phyloP scores from a whole-genome alignment of 2,329 filamentous ascomycete species.

The Pezicula carpinea region DNA sequence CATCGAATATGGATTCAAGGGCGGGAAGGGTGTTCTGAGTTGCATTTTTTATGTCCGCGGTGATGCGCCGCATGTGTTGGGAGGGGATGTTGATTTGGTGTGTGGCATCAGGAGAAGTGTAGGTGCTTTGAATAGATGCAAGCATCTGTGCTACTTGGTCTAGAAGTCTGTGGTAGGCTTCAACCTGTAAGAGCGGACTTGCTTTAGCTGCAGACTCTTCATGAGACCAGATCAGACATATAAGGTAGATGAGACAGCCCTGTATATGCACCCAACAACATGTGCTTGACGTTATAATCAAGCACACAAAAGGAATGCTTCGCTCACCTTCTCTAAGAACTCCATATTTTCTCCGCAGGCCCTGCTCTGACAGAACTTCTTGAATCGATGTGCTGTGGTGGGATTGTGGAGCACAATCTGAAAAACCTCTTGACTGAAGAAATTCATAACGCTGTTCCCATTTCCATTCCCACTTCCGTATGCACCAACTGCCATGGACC shows the following conservation, averaged over 20 bases:
- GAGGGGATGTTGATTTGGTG: slow-evolving; percentile 21
- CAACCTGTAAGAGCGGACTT: slow-evolving; percentile 31
- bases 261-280: not conserved
- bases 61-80: slow-evolving; percentile 11
- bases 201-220: too few species aligned
- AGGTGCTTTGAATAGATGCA: slow-evolving; percentile 39
- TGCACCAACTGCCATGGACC: not conserved
- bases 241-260: not conserved
- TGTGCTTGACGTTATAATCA: not conserved
- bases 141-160: slow-evolving; percentile 41
- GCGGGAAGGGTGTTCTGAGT: slow-evolving; percentile 25
- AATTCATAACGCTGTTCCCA: slow-evolving; percentile 33
- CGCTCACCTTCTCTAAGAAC: slow-evolving; percentile 43
- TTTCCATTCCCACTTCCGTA: not conserved
- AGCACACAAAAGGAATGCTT: not conserved
- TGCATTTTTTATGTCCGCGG: slow-evolving; percentile 15
- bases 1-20: slow-evolving; percentile 30
- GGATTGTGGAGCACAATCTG: slow-evolving; percentile 45
- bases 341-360: slow-evolving; percentile 46
- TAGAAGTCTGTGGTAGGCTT: slow-evolving; percentile 40
- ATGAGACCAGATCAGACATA: not conserved
- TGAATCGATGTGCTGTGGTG: slow-evolving; percentile 40
- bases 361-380: slow-evolving; percentile 43
- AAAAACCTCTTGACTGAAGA: slow-evolving; percentile 46
- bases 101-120: slow-evolving; percentile 32